Evolutionary conservation across 2,329 filamentous ascomycete genomes (phyloP), one percentile per base, ranked within the genome.

Genomic region (Pezicula neosporulosa): DNA sequence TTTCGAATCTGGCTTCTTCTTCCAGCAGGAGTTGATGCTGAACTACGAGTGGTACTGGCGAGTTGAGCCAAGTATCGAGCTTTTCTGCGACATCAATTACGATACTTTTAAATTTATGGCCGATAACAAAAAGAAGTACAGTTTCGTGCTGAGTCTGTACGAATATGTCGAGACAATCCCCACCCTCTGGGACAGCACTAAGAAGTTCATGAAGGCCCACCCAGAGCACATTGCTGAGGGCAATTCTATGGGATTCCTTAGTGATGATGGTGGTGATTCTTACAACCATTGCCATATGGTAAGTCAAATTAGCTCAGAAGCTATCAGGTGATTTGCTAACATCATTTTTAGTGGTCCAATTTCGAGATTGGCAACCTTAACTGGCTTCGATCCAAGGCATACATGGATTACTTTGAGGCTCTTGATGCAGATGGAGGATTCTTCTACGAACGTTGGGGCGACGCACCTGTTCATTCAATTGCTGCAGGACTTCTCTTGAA

Each of bases 31-130:
- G 28, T 75, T 97, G 60, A 92, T 99, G 89, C 74, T 89, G 70
- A 91, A 97, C 69, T 99, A 96, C 72, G 94, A 99, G 68, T 99
- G 90, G 83, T 99, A 99, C 81, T 99, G 94, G 94, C 90, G 95
- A 61, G 94, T 99, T 13, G 94, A 99, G 79, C 94, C 94, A 63
- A 94, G 89, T 72, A 85, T 99, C 68, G 89, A 97, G 77, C 86
- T 99, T 56, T 97, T 84, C 80, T 99, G 94, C 74, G 94, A 99
- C 68, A 81, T 99, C 65, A 81, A 90, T 71, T 96, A 96, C 71
- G 94, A 99, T 67, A 89, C 94, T 7, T 99, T 99, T 85, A 90
- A 90, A 58, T 91, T 84, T 76, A 97, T 99, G 91, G 86, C 87
- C 62, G 92, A 97, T 67, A 85, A 96, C 73, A 87, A 89, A 70